phyloP scores from a whole-genome alignment of 345 rosid genomes.

The Syzygium aqueum region DNA sequence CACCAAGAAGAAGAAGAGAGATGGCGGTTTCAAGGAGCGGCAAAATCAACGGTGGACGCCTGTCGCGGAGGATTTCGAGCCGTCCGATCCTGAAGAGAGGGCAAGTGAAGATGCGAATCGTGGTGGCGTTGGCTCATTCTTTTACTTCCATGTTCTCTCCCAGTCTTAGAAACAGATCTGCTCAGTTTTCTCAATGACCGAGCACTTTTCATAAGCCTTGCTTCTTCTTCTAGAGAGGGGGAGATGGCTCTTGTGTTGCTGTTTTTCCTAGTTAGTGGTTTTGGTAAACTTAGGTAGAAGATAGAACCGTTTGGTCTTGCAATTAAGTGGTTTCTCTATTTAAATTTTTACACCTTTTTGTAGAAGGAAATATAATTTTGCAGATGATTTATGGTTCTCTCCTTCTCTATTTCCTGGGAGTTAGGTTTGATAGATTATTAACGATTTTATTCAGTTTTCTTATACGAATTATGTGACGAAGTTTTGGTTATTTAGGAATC shows the following conservation, averaged over 20 bases:
- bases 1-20: neutral
- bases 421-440: too few relatives aligned
- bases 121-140: constrained; percentile 41
- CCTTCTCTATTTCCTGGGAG: neutral
- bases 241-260: neutral
- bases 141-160: constrained; percentile 47
- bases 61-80: constrained; percentile 17
- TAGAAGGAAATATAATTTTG: neutral
- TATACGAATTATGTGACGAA: too few relatives aligned
- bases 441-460: too few relatives aligned
- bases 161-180: neutral
- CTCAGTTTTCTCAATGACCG: neutral
- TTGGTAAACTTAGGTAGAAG: neutral
- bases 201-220: neutral
- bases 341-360: neutral
- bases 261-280: neutral
- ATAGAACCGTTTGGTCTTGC: neutral
- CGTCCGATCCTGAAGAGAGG: constrained; percentile 75
- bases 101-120: constrained; percentile 56
- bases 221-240: neutral
- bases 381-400: neutral
- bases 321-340: neutral
- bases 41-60: constrained; percentile 16
- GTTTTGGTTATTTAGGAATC: too few relatives aligned
- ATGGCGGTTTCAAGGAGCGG: constrained; percentile 29